phyloP scores from a whole-genome alignment of 495 filamentous ascomycete species.

The Annulohypoxylon bovei region DNA sequence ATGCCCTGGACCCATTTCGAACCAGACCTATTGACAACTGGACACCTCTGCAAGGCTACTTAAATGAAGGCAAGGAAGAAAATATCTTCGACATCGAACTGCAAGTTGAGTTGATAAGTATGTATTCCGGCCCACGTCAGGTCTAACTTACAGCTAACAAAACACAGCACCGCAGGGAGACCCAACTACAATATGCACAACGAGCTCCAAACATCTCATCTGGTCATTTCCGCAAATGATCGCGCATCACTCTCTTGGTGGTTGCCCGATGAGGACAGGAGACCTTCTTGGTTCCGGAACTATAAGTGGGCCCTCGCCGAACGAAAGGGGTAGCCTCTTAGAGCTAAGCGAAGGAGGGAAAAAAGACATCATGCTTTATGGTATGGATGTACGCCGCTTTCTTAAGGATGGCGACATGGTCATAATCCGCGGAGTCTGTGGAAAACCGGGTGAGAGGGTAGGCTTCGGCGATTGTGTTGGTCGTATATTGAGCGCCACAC shows the following conservation, averaged over 20 bases:
- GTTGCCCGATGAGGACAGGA: constrained; percentile 82
- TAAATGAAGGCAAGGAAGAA: constrained; percentile 70
- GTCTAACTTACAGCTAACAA: background rate
- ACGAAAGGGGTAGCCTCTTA: constrained; percentile 76
- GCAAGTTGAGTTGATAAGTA: constrained; percentile 76
- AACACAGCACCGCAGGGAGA: constrained; percentile 65
- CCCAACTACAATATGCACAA: constrained; percentile 70
- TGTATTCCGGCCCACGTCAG: constrained; percentile 35
- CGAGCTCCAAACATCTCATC: constrained; percentile 76
- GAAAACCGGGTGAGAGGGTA: constrained; percentile 65
- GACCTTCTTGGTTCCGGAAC: constrained; percentile 92
- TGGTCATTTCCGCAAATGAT: constrained; percentile 97
- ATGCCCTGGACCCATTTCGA: constrained; percentile 79
- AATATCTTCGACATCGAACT: constrained; percentile 80
- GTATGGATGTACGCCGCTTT: constrained; percentile 77
- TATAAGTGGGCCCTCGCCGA: constrained; percentile 75
- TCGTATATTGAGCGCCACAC: constrained; percentile 54
- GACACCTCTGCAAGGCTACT: constrained; percentile 71
- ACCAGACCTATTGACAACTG: constrained; percentile 68
- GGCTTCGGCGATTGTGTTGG: constrained; percentile 80
- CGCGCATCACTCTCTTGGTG: constrained; percentile 87
- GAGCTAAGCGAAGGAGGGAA: constrained; percentile 79
- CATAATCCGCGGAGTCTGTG: constrained; percentile 72
- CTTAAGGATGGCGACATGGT: constrained; percentile 87
- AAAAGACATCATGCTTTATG: constrained; percentile 70